Base-by-base conservation (phyloP, 1,139 yeast genomes). In the Debaryomyces singareniensis region DNA sequence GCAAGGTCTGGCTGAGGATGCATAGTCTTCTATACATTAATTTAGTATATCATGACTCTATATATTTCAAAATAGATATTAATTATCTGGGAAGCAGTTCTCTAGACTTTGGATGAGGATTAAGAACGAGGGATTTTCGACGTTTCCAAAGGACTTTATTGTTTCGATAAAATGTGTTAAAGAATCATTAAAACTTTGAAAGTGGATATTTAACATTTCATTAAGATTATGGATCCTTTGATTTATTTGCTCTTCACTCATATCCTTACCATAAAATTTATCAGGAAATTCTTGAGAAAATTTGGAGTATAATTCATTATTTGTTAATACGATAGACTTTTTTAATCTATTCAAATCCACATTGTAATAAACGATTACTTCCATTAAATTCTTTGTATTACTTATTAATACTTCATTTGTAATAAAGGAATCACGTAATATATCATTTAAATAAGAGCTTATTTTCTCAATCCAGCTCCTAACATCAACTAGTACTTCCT, bases 381-480 rank as follows among this genome's bases (percentile, higher is more conserved):
- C 66, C 30, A 74, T 54, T 33, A 75, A 45, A 27, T 53, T 56
- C 38, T 68, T 64, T 13, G 72, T 59, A 7, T 72, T 59, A 29
- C 65, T 59, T 29, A 82, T 59, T 29, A 82, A 55, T 28, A 65
- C 68, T 15, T 73, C 68, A 34, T 77, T 75, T 1, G 91, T 79
- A 30, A 85, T 60, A 48, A 83, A 66, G 15, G 87, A 74, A 39
- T 80, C 85, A 39, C 77, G 71, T 44, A 85, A 54, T 16, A 82
- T 66, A 1, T 80, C 72, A 45, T 79, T 82, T 37, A 85, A 56
- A 43, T 72, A 79, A 4, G 70, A 64, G 23, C 78, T 75, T 37
- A 83, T 66, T 24, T 60, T 60, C 14, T 55, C 58, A 39, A 69
- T 68, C 21, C 84, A 57, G 11, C 58, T 51, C 30, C 71, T 76